Percentiles rank a stretch among this genome's conserved stretches.
These are phyloP conservation scores for Exserohilum rostratum DNA, from an alignment of 2,329 filamentous ascomycete genomes.

Conservation along the genomic window DNA sequence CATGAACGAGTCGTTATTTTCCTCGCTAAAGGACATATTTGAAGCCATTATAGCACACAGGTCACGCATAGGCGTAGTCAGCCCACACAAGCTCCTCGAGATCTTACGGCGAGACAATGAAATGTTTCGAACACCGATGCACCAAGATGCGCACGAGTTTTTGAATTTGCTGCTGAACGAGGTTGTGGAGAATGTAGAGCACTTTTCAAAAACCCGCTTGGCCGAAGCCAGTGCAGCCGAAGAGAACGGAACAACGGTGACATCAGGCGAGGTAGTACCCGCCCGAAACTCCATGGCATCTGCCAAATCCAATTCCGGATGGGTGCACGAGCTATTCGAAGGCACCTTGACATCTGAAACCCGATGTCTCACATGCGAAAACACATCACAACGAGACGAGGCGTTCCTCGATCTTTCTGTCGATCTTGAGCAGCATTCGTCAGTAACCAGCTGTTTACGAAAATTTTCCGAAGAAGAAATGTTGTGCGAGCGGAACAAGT, in stretches of 20 bases:
- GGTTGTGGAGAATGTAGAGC: slow-evolving; percentile 91
- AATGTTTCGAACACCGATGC: slow-evolving; percentile 96
- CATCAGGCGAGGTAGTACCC: slow-evolving; percentile 26
- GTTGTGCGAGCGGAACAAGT: slow-evolving; percentile 96
- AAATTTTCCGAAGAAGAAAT: slow-evolving; percentile 99
- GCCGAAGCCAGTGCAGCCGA: slow-evolving; percentile 42
- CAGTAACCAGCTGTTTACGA: slow-evolving; percentile 90
- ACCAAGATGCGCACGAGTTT: slow-evolving; percentile 98
- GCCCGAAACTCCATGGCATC: slow-evolving; percentile 25
- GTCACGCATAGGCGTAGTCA: slow-evolving; percentile 85
- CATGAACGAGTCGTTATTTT: slow-evolving; percentile 95
- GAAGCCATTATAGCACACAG: slow-evolving; percentile 82
- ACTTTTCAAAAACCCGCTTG: slow-evolving; percentile 72
- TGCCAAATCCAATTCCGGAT: slow-evolving; percentile 58
- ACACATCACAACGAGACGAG: slow-evolving; percentile 91
- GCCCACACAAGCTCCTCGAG: slow-evolving; percentile 90
- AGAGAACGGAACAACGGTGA: slow-evolving; percentile 24
- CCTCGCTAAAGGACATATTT: slow-evolving; percentile 94
- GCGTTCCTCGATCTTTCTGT: slow-evolving; percentile 96
- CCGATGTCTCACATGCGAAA: slow-evolving; percentile 94
- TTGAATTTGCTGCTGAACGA: slow-evolving; percentile 94
- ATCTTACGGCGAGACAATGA: slow-evolving; percentile 94
- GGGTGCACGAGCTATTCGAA: slow-evolving; percentile 98
- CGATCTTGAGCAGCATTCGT: slow-evolving; percentile 92
- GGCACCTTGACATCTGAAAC: slow-evolving; percentile 95